phyloP scores from a whole-genome alignment of 2,329 filamentous ascomycete species.

The Stagonosporopsis tanaceti region DNA sequence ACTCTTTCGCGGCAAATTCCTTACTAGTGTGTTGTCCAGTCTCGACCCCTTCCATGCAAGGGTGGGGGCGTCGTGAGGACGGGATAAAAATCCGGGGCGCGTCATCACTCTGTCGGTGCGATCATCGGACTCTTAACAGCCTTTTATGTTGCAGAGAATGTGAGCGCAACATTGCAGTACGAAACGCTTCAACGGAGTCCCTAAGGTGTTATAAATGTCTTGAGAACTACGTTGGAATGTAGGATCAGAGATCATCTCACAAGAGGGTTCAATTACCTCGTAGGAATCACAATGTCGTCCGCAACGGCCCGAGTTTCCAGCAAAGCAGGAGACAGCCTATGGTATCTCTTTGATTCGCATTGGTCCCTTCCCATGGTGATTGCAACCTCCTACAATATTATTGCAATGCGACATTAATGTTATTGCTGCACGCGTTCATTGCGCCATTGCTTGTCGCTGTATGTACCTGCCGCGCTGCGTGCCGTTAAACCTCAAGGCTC shows the following conservation, averaged over 20 bases:
- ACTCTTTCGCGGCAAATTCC: not conserved
- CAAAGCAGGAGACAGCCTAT: not conserved
- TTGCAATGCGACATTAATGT: not conserved
- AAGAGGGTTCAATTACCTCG: too few relatives aligned
- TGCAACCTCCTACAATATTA: too few relatives aligned
- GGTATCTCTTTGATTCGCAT: not conserved
- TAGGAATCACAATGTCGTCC: too few relatives aligned
- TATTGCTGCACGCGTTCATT: not conserved
- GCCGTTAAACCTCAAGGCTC: conserved; percentile 5
- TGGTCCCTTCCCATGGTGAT: not conserved
- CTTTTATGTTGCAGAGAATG: too few relatives aligned
- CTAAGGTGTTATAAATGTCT: too few relatives aligned
- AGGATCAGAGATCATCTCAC: too few relatives aligned
- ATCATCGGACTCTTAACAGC: conserved; percentile 1
- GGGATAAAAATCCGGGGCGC: conserved; percentile 6
- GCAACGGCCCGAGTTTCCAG: too few relatives aligned
- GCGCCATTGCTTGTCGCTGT: not conserved
- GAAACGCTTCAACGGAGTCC: too few relatives aligned
- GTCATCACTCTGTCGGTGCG: conserved; percentile 6
- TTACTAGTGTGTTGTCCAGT: conserved; percentile 3
- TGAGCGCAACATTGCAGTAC: too few relatives aligned
- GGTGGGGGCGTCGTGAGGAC: conserved; percentile 4
- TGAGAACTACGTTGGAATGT: too few relatives aligned
- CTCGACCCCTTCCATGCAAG: conserved; percentile 6
- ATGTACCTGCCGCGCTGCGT: conserved; percentile 3